phyloP scores from a whole-genome alignment of 148 eudicot species.

The Heliamphora exappendiculata region DNA sequence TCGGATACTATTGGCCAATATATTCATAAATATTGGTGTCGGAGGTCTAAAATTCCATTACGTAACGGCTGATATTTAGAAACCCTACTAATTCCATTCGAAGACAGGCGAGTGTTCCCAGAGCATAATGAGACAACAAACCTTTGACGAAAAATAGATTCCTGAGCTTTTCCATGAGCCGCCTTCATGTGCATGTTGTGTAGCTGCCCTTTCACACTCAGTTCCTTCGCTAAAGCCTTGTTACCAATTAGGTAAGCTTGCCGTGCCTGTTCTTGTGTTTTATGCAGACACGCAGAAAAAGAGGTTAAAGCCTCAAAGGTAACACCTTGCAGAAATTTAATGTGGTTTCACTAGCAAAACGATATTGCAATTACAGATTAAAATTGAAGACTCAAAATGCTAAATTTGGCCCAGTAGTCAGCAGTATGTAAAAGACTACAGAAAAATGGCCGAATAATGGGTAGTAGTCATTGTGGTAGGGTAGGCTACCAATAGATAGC shows the following conservation, averaged over 20 bases:
- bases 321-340: background rate
- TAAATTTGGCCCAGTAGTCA: background rate
- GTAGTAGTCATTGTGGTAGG: no score
- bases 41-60: no score
- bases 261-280: constrained; percentile 53
- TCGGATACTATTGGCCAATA: no score
- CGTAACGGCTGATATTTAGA: no score
- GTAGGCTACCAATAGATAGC: background rate
- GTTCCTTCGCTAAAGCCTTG: constrained; percentile 88
- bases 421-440: background rate
- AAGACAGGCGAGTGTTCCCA: background rate
- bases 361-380: background rate
- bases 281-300: background rate
- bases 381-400: background rate
- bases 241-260: constrained; percentile 82
- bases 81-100: background rate
- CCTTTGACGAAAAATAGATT: constrained; percentile 89
- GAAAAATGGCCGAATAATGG: background rate
- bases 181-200: constrained; percentile 96
- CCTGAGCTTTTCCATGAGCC: constrained; percentile 90
- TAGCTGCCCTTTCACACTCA: constrained; percentile 86
- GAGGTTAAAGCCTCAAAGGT: background rate
- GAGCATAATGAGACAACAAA: constrained; percentile 20
- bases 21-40: no score
- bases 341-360: background rate